Conservation (phyloP, 495 filamentous ascomycete genomes). For the Penicillium ochrochloron region DNA sequence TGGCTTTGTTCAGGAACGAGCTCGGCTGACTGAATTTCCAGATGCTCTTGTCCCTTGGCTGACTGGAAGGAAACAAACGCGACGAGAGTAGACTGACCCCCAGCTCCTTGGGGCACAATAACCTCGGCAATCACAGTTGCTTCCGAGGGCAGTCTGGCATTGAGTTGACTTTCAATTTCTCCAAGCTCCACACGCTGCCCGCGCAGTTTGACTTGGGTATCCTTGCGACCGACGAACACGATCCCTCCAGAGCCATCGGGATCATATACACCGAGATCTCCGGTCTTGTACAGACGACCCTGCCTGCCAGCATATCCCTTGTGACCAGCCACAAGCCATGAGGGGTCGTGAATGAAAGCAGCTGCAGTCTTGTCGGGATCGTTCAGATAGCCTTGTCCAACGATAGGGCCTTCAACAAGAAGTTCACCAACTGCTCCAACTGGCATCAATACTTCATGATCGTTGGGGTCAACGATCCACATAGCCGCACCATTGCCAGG, state of each 20-base stretch:
- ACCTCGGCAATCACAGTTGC: slow-evolving; percentile 45
- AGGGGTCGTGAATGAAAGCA: slow-evolving; percentile 52
- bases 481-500: slow-evolving; percentile 43
- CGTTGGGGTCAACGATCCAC: slow-evolving; percentile 55
- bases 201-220: slow-evolving; percentile 66
- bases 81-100: slow-evolving; percentile 39
- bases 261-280: slow-evolving; percentile 60
- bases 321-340: slow-evolving; percentile 51
- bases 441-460: slow-evolving; percentile 50
- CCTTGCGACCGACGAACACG: slow-evolving; percentile 63
- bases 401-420: slow-evolving; percentile 57
- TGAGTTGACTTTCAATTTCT: slow-evolving; percentile 53
- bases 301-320: slow-evolving; percentile 38
- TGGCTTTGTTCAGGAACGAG: slow-evolving; percentile 29
- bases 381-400: slow-evolving; percentile 57
- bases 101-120: slow-evolving; percentile 37
- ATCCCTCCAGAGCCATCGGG: slow-evolving; percentile 53
- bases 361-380: slow-evolving; percentile 50
- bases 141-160: slow-evolving; percentile 35
- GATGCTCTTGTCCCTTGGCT: slow-evolving; percentile 23
- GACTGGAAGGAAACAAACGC: slow-evolving; percentile 45
- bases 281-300: slow-evolving; percentile 53
- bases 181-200: slow-evolving; percentile 67
- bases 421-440: slow-evolving; percentile 59
- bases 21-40: slow-evolving; percentile 22